phyloP scores from a whole-genome alignment of 2,329 filamentous ascomycete species.

The Xylariaceae sp. region DNA sequence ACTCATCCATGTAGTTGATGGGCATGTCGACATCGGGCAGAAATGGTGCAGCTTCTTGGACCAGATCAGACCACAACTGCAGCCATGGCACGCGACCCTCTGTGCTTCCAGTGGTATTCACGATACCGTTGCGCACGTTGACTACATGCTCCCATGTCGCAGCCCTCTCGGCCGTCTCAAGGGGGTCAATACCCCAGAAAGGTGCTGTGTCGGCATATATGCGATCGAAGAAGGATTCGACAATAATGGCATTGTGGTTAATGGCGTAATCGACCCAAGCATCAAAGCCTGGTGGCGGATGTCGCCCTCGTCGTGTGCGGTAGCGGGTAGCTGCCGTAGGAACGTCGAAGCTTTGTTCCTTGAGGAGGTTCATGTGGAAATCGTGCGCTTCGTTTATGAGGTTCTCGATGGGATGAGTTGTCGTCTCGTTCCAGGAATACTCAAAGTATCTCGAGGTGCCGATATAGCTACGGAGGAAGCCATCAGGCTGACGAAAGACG shows the following conservation, averaged over 20 bases:
- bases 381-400: constrained; percentile 56
- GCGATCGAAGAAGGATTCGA: constrained; percentile 70
- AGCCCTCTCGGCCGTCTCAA: constrained; percentile 49
- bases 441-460: constrained; percentile 33
- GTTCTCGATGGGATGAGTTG: constrained; percentile 56
- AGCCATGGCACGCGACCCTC: constrained; percentile 53
- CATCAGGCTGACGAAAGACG: constrained; percentile 33
- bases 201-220: constrained; percentile 68
- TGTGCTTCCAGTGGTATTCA: constrained; percentile 48
- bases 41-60: constrained; percentile 57
- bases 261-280: constrained; percentile 63
- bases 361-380: constrained; percentile 50
- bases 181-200: constrained; percentile 62
- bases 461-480: constrained; percentile 26
- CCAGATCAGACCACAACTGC: constrained; percentile 56
- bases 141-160: constrained; percentile 55
- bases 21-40: constrained; percentile 63
- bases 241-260: constrained; percentile 59
- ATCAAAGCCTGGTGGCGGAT: constrained; percentile 70
- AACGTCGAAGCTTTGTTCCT: constrained; percentile 56
- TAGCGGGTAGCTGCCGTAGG: constrained; percentile 62
- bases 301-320: constrained; percentile 60
- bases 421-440: constrained; percentile 34
- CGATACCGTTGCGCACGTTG: constrained; percentile 54
- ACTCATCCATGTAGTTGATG: constrained; percentile 60